phyloP scores from a whole-genome alignment of 1,139 yeast genomes.

The Debaryomyces nepalensis region DNA sequence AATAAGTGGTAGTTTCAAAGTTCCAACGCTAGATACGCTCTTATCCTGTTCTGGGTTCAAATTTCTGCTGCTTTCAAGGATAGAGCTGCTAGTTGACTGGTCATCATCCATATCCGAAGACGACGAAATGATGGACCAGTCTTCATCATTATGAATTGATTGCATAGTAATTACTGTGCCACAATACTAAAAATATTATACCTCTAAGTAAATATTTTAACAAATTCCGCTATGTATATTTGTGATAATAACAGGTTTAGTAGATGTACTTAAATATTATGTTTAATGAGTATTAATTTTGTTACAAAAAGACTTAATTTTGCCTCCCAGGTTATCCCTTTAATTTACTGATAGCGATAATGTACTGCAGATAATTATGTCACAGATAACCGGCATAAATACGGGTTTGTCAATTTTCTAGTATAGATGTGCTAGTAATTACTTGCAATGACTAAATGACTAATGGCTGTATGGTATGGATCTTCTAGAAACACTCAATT shows the following conservation, averaged over 20 bases:
- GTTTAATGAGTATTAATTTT: not conserved
- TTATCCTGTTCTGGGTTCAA: conserved; percentile 10
- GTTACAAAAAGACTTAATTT: conserved; percentile 6
- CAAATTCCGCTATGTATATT: no score
- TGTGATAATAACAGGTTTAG: no score
- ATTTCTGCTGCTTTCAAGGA: not conserved
- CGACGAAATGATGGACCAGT: conserved; percentile 52
- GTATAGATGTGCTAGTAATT: no score
- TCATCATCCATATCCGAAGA: conserved; percentile 49
- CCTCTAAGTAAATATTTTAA: conserved; percentile 6
- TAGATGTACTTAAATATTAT: conserved; percentile 6
- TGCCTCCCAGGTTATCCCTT: conserved; percentile 10
- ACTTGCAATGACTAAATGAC: no score
- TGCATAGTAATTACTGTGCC: conserved; percentile 11
- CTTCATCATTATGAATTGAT: conserved; percentile 33
- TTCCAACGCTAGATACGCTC: conserved; percentile 22
- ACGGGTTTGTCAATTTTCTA: no score
- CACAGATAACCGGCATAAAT: conserved; percentile 3
- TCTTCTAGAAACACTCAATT: no score
- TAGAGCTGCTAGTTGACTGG: conserved; percentile 30
- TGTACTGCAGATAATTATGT: conserved; percentile 8
- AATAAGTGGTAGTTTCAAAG: conserved; percentile 24
- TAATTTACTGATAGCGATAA: conserved; percentile 10
- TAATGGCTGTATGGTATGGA: no score
- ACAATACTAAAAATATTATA: not conserved